Evolutionary conservation across 106 monocot genomes (phyloP).

Genomic region (Amphibolis antarctica): DNA sequence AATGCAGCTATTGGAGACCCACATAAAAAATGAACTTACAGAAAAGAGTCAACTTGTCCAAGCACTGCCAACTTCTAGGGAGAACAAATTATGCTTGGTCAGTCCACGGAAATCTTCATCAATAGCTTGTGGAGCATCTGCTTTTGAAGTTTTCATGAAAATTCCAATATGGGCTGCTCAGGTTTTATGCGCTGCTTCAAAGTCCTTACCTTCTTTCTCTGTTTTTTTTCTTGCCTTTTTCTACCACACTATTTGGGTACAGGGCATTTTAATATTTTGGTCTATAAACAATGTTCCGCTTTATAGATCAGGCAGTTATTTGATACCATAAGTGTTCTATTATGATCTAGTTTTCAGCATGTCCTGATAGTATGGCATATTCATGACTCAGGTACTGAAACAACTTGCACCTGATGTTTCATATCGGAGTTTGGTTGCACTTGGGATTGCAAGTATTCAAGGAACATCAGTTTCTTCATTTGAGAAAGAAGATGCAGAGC

Average conservation of each 20-base stretch:
- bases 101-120: conserved; percentile 48
- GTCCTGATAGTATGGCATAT: neutral
- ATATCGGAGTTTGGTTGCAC: conserved; percentile 63
- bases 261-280: too few relatives aligned
- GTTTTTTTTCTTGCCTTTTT: neutral
- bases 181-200: conserved; percentile 20
- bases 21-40: conserved; percentile 73
- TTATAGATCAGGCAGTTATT: too few relatives aligned
- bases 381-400: conserved; percentile 44
- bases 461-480: conserved; percentile 79
- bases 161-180: conserved; percentile 81
- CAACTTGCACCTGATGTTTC: conserved; percentile 73
- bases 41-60: conserved; percentile 66
- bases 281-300: too few relatives aligned
- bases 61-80: conserved; percentile 28
- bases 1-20: conserved; percentile 64
- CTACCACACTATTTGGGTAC: too few relatives aligned
- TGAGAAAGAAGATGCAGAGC: conserved; percentile 87
- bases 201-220: neutral
- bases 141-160: conserved; percentile 71
- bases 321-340: neutral
- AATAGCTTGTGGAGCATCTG: conserved; percentile 63
- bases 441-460: conserved; percentile 76
- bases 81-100: conserved; percentile 16
- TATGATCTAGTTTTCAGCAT: neutral